phyloP scores from a whole-genome alignment of 371 early-diverging fungal species.

The Spiromyces aspiralis region DNA sequence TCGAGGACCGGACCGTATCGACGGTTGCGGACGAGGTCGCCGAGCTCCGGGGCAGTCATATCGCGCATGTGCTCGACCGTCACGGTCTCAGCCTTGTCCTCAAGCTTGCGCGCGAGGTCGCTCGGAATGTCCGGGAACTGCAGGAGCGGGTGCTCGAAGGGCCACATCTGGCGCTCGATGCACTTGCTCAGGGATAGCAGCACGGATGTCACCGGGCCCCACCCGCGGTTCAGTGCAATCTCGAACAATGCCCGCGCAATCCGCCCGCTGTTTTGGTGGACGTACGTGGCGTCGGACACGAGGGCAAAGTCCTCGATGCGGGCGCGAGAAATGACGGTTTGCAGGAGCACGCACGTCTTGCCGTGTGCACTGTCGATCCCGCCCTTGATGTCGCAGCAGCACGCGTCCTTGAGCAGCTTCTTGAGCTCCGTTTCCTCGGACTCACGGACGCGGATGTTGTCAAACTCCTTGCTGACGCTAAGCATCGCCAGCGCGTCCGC shows the following conservation, averaged over 20 bases:
- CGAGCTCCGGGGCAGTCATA: constrained; percentile 69
- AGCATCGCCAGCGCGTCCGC: constrained; percentile 85
- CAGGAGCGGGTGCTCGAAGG: constrained; percentile 78
- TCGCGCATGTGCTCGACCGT: constrained; percentile 57
- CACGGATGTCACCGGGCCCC: constrained; percentile 70
- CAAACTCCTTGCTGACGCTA: constrained; percentile 80
- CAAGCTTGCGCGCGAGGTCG: constrained; percentile 2
- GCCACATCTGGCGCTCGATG: constrained; percentile 87
- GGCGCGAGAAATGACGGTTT: constrained; percentile 63
- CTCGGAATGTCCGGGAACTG: constrained; percentile 66
- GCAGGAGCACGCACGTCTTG: constrained; percentile 86
- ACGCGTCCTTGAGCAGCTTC: constrained; percentile 41
- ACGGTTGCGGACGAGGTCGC: constrained; percentile 62
- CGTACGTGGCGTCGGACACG: constrained; percentile 80
- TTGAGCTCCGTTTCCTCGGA: constrained; percentile 71
- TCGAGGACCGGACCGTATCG: constrained; percentile 60
- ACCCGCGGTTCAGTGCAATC: constrained; percentile 74
- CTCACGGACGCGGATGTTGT: constrained; percentile 75
- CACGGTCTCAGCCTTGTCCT: background rate
- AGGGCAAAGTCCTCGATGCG: constrained; percentile 80
- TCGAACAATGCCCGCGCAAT: constrained; percentile 93
- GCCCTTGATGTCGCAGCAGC: constrained; percentile 73
- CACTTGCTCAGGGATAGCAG: constrained; percentile 74
- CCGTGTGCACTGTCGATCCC: constrained; percentile 55
- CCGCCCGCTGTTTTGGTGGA: constrained; percentile 84